Base-by-base conservation (phyloP, 2,329 filamentous ascomycete species). In the Beauveria sp. region DNA sequence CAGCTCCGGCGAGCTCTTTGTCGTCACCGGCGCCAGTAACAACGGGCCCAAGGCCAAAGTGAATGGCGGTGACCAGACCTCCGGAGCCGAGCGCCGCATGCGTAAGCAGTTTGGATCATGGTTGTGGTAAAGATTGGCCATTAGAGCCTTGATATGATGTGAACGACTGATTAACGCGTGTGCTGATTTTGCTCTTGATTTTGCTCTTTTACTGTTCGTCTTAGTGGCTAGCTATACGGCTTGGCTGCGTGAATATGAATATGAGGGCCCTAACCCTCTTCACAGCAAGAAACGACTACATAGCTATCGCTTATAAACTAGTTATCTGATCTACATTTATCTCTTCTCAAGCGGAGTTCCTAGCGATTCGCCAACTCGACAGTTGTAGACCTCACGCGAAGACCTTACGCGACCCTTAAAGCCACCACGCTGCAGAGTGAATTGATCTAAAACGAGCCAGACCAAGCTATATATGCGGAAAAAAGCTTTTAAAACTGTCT, bases 1-100 rank as follows among this genome's bases (percentile, higher is more conserved):
- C 67, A 65, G 74, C 1, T 81, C 81, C 1, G 83, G 83, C 2
- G 83, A 86, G 71, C 76, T 86, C 24, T 84, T 78, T 66, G 75
- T 84, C 9, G 63, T 80, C 43, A 65, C 65, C 2, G 66, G 68
- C 56, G 58, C 26, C 22, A 43, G 20, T 8, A 48, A 24, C 26
- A 16, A 40, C 12, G 50, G 59, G 7, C 31, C 20, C 12, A 49
- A 16, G 49, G 20, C 38, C 8, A 48, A 31, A 18, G 14, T n/a
- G 2, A 48, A 20, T 9, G 59, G 42, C 20, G 49, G 26, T 3
- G 59, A 61, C 51, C 22, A 34, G 22, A 51, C 49, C 42, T 61
- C 59, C 3, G 50, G 50, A 2, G 59, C 59, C 14, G 43, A 54
- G 42, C 38, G 40, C 12, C 24, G 57, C 10, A 20, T 61, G 50